Conservation (phyloP, 2,329 filamentous ascomycete species). For the Nothophaeocryptopus gaeumannii region DNA sequence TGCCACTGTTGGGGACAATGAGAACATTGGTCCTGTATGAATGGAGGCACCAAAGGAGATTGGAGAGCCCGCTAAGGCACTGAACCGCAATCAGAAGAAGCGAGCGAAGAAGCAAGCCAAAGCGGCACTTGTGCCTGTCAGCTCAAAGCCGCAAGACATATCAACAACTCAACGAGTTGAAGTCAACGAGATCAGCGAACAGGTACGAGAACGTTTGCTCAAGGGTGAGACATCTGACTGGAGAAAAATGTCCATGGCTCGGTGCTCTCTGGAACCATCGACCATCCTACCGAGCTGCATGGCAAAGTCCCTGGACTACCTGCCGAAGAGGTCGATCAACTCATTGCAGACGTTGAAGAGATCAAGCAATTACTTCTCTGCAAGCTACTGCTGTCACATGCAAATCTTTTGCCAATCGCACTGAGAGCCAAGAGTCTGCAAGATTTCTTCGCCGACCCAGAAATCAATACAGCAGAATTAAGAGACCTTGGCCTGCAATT, state of each 20-base stretch:
- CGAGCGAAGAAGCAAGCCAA: conserved; percentile 23
- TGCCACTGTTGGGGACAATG: too few relatives aligned
- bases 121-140: neutral
- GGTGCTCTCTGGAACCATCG: neutral
- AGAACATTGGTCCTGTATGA: too few relatives aligned
- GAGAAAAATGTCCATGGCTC: conserved; percentile 12
- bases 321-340: conserved; percentile 43
- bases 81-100: conserved; percentile 14
- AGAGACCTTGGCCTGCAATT: conserved; percentile 50
- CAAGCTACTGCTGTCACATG: conserved; percentile 47
- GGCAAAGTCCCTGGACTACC: conserved; percentile 38
- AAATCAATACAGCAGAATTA: conserved; percentile 44
- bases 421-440: conserved; percentile 45
- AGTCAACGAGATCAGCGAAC: conserved; percentile 42
- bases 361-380: conserved; percentile 52
- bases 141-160: neutral
- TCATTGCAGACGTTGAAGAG: conserved; percentile 48
- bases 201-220: conserved; percentile 42
- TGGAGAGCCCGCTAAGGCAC: conserved; percentile 61
- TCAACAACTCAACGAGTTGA: conserved; percentile 28
- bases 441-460: conserved; percentile 44
- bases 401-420: conserved; percentile 46
- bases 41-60: too few relatives aligned
- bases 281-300: neutral
- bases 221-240: conserved; percentile 39